Conservation (phyloP, 768 basidiomycete genomes). For the Boletus patriciae region DNA sequence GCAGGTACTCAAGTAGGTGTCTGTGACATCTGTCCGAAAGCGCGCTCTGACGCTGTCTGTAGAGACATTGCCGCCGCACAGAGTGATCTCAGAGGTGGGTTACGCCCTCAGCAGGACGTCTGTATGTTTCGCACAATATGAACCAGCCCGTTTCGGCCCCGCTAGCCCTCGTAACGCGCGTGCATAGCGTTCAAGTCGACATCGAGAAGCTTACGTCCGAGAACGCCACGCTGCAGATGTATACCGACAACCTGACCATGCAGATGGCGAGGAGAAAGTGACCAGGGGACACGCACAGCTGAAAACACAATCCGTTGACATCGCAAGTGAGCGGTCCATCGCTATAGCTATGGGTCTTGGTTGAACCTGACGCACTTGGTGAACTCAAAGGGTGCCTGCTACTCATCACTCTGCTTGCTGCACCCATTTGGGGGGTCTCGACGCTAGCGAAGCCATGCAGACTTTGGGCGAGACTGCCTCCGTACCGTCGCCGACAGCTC, state of each 20-base stretch:
- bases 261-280: constrained; percentile 82
- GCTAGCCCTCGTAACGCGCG: constrained; percentile 64
- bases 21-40: not conserved
- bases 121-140: not conserved
- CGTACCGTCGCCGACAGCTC: not conserved
- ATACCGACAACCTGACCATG: constrained; percentile 84
- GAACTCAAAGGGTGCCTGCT: not conserved
- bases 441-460: not conserved
- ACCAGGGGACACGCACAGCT: constrained; percentile 10
- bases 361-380: not conserved
- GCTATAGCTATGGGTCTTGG: not conserved
- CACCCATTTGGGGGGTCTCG: not conserved
- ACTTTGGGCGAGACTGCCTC: not conserved
- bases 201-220: constrained; percentile 78
- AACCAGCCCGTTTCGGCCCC: not conserved
- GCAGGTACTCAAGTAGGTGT: constrained; percentile 68
- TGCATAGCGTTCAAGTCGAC: constrained; percentile 70
- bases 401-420: not conserved
- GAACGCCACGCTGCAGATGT: constrained; percentile 83
- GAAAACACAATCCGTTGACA: not conserved
- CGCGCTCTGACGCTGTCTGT: not conserved
- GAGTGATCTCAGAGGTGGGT: constrained; percentile 72
- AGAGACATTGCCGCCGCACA: constrained; percentile 79
- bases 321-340: constrained; percentile 6
- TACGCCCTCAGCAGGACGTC: not conserved